A percentile compares a stretch with the other conserved stretches of the same genome.
Evolutionary conservation across 129 eudicot genomes (phyloP).

Genomic region (Arctium lappa): DNA sequence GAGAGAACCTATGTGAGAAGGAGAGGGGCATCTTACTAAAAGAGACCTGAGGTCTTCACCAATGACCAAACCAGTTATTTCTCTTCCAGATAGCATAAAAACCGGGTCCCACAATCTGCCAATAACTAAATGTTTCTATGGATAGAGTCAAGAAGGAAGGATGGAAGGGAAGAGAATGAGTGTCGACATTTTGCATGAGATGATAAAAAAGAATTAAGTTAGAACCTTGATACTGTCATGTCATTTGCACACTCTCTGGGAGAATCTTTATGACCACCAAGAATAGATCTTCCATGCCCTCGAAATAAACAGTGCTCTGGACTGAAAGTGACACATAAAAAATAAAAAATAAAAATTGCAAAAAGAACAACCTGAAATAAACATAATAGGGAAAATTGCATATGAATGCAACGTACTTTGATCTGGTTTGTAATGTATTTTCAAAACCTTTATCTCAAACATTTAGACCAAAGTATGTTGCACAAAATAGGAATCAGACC

Average conservation of each 20-base stretch:
- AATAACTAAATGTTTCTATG: background rate
- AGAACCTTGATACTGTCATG: conserved; percentile 63
- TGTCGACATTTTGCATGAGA: background rate
- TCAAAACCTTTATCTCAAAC: background rate
- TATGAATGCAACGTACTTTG: background rate
- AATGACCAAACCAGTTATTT: background rate
- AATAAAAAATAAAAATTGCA: background rate
- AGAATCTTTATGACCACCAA: conserved; percentile 63
- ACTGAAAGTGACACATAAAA: conserved; percentile 37
- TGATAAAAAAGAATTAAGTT: background rate
- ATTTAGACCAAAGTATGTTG: background rate
- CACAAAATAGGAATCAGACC: background rate
- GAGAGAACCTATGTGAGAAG: too few species aligned
- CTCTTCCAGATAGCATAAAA: background rate
- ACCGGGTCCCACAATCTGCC: background rate
- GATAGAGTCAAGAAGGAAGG: background rate
- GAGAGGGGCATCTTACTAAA: background rate
- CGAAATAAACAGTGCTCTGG: conserved; percentile 72
- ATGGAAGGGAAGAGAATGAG: background rate
- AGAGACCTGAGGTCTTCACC: background rate
- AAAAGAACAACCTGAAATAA: background rate
- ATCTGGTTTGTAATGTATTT: background rate
- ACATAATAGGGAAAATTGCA: background rate
- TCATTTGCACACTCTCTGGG: conserved; percentile 47
- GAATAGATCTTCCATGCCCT: conserved; percentile 74